Percentiles rank a stretch among this genome's conserved stretches.
Conservation (phyloP, 2,329 filamentous ascomycete genomes). For the Aspergillus tamarii region DNA sequence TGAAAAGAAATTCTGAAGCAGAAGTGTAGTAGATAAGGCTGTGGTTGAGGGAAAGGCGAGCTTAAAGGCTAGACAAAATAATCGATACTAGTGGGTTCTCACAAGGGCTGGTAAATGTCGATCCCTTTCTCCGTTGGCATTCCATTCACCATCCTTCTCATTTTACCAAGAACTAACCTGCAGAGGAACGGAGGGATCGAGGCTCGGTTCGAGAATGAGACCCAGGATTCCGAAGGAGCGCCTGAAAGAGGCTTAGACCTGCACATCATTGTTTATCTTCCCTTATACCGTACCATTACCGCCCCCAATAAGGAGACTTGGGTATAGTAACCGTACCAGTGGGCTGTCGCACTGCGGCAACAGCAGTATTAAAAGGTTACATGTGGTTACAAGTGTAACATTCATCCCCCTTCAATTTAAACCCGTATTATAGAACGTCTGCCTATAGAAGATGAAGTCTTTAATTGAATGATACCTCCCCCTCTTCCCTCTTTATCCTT, state of each 20-base stretch:
- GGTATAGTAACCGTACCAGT: no score
- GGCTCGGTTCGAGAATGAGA: neutral
- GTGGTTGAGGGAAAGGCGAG: neutral
- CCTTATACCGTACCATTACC: neutral
- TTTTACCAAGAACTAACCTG: neutral
- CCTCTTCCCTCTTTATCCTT: neutral
- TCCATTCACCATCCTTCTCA: neutral
- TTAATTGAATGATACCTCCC: neutral
- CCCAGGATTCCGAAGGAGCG: constrained; percentile 1
- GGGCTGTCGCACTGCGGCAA: neutral
- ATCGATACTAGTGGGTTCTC: neutral
- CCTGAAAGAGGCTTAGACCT: neutral
- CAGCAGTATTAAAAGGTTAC: neutral
- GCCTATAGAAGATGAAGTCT: neutral
- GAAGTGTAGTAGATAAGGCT: neutral
- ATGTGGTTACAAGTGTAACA: neutral
- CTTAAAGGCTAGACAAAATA: neutral
- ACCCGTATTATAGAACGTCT: no score
- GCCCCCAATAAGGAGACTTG: neutral
- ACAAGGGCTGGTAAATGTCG: neutral
- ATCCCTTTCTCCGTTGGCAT: neutral
- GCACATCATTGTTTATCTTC: neutral
- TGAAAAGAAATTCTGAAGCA: neutral
- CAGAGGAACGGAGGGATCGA: neutral
- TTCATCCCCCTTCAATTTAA: no score